Evolutionary conservation across 495 filamentous ascomycete genomes (phyloP), one percentile per base, ranked within the genome.

Genomic region (Hypoxylon fuscum): DNA sequence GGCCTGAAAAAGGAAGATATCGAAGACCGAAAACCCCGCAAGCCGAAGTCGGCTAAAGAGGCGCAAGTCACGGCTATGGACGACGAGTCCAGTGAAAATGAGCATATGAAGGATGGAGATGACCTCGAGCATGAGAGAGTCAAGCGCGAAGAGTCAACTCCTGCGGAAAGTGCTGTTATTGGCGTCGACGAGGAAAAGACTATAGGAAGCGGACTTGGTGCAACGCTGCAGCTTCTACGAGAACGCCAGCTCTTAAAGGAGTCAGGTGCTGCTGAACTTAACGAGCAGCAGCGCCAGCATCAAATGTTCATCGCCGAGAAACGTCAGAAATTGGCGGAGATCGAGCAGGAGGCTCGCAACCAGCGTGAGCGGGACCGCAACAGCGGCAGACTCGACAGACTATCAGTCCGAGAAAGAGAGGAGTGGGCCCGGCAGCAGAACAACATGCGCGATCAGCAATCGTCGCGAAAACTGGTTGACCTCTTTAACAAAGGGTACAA

Each of bases 381-480:
- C 37, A 91, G 85, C 25, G 93, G 92, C 42, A 86, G 87, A 21
- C 85, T 96, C 22, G 92, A 96, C 66, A 83, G 86, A 38, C 93
- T 98, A 91, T 89, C 90, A 8, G 87, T 87, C 9, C 87, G 90
- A 20, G 95, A 98, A 71, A 86, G 91, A n/a, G 93, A 98, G 72
- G 92, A 96, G 51, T 87, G 91, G 74, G 88, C 91, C 0, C 87
- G 90, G 5, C 85, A 85, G 70, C 89, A 96, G 76, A 98, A 98
- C 78, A 89, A 88, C 59, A 82, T 86, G 56, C 88, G 93, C 55
- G 95, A 98, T 55, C 87, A 90, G 68, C 83, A 87, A 44, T 89
- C 95, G 64, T 86, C 91, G 11, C 84, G 90, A 49, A 83, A 91
- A 66, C 83, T 93, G 74, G 89, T 90, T 22, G 88, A 94, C 50